phyloP scores from a whole-genome alignment of 1,284 basidiomycete genomes.

The Erythrobasidium hasegawianum region DNA sequence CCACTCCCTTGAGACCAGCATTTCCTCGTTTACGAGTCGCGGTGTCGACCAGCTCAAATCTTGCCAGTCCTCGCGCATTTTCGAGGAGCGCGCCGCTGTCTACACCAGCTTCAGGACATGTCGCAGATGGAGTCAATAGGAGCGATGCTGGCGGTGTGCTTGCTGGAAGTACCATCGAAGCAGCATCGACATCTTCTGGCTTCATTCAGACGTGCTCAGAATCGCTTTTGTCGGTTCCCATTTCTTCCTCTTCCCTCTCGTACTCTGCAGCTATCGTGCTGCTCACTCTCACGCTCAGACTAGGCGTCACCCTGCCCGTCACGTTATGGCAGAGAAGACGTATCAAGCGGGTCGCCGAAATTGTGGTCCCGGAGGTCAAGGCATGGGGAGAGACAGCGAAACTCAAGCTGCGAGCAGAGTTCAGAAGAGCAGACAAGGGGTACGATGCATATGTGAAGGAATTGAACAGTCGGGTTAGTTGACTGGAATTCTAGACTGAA shows the following conservation, averaged over 20 bases:
- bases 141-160: not conserved
- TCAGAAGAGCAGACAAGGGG: constrained; percentile 58
- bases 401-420: constrained; percentile 53
- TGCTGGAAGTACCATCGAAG: not conserved
- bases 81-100: not conserved
- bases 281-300: constrained; percentile 63
- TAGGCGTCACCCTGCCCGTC: constrained; percentile 65
- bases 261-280: constrained; percentile 75
- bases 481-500: not conserved
- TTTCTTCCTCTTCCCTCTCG: constrained; percentile 40
- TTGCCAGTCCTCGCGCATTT: not conserved
- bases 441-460: constrained; percentile 53
- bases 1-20: not conserved
- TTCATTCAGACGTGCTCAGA: constrained; percentile 37
- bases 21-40: not conserved
- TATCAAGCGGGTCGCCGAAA: constrained; percentile 62
- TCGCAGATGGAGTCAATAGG: not conserved
- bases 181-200: not conserved
- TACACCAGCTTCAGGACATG: not conserved
- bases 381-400: constrained; percentile 54
- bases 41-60: not conserved
- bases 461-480: constrained; percentile 49
- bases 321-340: constrained; percentile 72
- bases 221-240: constrained; percentile 40
- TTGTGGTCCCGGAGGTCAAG: constrained; percentile 64